Evolutionary conservation across 2,329 filamentous ascomycete species (phyloP), one percentile per base, ranked within the genome.

Genomic region (Fusarium sp.): DNA sequence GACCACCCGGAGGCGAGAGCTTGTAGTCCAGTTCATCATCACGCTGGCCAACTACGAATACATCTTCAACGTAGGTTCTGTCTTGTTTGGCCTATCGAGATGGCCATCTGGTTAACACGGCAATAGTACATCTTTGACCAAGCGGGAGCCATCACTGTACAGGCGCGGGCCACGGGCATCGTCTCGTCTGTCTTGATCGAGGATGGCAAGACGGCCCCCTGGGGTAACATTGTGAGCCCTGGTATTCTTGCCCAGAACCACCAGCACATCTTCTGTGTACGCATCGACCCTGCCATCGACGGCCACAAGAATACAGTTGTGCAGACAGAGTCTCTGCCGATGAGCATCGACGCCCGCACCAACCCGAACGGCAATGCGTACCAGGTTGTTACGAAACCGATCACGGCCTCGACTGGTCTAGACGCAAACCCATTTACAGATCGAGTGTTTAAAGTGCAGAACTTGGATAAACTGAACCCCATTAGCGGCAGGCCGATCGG

Each of bases 201-300:
- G 43, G 80, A 85, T 3, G 57, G 53, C 55, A 83, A 85, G 0
- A 49, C 46, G 47, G 83, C 72, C 15, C 76, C 75, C 0, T 88
- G 83, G 66, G 85, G 85, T 4, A 90, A 84, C 31, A 78, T 88
- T 3, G 86, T 91, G 4, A 79, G 80, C 0, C 82, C 83, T 0
- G 87, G 87, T 0, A 84, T 86, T 0, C 71, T 89, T 5, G 88
- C 87, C 0, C 84, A 86, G 19, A 87, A 89, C 69, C 87, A 90
- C 57, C 88, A 90, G 68, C 87, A 90, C 71, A 79, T 90, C 33
- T 90, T 90, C 69, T 82, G 78, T 15, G 71, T 86, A 25, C 80
- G 87, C 1, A 83, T 90, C 15, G 87, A 90, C 65, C 85, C 86
- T 0, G 83, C 84, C 3, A 77, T 89, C 35, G 86, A 89, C 63